Conservation (phyloP, 495 filamentous ascomycete genomes). For the Schizothecium vesticola region DNA sequence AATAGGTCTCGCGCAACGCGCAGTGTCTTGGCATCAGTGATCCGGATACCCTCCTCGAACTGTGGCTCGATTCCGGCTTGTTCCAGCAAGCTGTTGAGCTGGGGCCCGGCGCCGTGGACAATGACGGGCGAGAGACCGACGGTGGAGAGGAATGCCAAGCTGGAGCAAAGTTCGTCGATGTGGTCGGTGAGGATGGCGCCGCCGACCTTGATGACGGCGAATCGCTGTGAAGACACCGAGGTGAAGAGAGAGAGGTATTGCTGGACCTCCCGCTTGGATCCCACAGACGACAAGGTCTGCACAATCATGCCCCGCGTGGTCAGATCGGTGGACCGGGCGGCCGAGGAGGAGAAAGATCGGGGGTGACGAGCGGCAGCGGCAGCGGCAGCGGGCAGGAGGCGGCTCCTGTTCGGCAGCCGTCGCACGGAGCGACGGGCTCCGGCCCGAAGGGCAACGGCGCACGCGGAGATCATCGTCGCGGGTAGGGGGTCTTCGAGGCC, state of each 20-base stretch:
- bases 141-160: conserved; percentile 88
- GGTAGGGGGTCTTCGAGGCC: background rate
- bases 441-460: conserved; percentile 36
- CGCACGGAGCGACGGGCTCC: conserved; percentile 40
- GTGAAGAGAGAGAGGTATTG: conserved; percentile 98
- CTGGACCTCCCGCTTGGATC: conserved; percentile 94
- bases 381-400: conserved; percentile 23
- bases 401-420: conserved; percentile 26
- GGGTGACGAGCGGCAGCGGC: conserved; percentile 15
- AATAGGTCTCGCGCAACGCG: conserved; percentile 87
- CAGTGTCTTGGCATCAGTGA: conserved; percentile 94
- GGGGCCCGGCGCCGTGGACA: conserved; percentile 92
- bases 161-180: conserved; percentile 79
- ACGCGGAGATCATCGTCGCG: conserved; percentile 32
- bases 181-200: conserved; percentile 97
- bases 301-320: conserved; percentile 83
- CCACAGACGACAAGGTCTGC: conserved; percentile 91
- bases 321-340: conserved; percentile 39
- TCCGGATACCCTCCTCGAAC: conserved; percentile 93
- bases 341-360: conserved; percentile 31
- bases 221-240: conserved; percentile 94
- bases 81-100: conserved; percentile 90
- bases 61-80: conserved; percentile 90
- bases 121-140: conserved; percentile 95
- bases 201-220: conserved; percentile 98